A percentile compares a stretch with the other conserved stretches of the same genome.
These are phyloP conservation scores for Tricholomella constricta DNA, from an alignment of 768 basidiomycete genomes.

Conservation along the genomic window DNA sequence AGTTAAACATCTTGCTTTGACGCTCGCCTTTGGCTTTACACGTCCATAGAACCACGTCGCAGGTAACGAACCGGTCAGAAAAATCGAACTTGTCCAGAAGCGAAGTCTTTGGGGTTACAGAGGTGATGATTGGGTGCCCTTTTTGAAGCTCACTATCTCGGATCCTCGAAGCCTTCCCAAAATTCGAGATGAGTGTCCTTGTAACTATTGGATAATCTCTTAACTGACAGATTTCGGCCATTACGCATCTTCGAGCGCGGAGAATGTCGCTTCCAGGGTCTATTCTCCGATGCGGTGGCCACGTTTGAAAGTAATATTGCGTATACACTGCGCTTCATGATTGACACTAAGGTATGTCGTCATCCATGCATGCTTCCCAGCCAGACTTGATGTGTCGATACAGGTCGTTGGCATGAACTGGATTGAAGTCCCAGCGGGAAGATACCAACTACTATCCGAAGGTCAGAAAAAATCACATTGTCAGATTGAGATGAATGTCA, in stretches of 20 bases:
- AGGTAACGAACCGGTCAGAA: constrained; percentile 41
- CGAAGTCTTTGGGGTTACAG: constrained; percentile 86
- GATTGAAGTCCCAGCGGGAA: constrained; percentile 89
- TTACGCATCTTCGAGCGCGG: constrained; percentile 73
- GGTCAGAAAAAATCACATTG: constrained; percentile 73
- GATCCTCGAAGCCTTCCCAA: constrained; percentile 81
- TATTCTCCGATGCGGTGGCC: constrained; percentile 53
- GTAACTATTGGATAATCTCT: background rate
- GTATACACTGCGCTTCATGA: constrained; percentile 94
- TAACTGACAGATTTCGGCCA: constrained; percentile 23
- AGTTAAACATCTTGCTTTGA: constrained; percentile 24
- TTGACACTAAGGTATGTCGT: constrained; percentile 79
- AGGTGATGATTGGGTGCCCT: constrained; percentile 77
- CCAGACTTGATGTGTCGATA: background rate
- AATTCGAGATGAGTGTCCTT: constrained; percentile 80
- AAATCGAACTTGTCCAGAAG: constrained; percentile 61
- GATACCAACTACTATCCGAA: constrained; percentile 65
- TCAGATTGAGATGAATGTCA: constrained; percentile 84
- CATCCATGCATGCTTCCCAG: constrained; percentile 7
- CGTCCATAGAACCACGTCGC: constrained; percentile 33
- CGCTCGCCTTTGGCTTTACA: background rate
- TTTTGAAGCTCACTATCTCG: constrained; percentile 80
- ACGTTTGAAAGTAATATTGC: constrained; percentile 96
- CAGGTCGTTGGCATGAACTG: constrained; percentile 99
- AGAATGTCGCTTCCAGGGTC: constrained; percentile 64